phyloP scores from a whole-genome alignment of 2,329 filamentous ascomycete species.

The Nothomitra cinnamomea region DNA sequence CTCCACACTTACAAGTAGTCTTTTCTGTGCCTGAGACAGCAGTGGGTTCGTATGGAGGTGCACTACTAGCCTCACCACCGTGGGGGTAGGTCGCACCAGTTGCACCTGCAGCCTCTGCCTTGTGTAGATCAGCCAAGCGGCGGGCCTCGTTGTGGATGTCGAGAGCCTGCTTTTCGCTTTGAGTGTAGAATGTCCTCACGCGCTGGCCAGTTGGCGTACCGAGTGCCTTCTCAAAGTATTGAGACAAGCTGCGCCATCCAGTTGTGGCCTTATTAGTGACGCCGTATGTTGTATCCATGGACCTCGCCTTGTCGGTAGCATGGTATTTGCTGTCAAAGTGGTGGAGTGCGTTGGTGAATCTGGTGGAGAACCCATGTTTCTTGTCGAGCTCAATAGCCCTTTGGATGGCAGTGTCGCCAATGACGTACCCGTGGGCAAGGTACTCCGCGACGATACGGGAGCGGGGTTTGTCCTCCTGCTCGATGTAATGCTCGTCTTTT shows the following conservation, averaged over 20 bases:
- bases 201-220: conserved; percentile 78
- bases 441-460: conserved; percentile 91
- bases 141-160: conserved; percentile 88
- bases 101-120: conserved; percentile 32
- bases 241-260: conserved; percentile 51
- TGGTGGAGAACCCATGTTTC: conserved; percentile 68
- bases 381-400: conserved; percentile 74
- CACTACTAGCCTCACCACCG: conserved; percentile 20
- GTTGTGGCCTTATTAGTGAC: conserved; percentile 56
- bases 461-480: conserved; percentile 93
- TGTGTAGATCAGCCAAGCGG: conserved; percentile 78
- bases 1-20: conserved; percentile 4
- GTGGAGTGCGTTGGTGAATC: conserved; percentile 61
- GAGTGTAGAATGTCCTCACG: conserved; percentile 72
- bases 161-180: conserved; percentile 72
- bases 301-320: conserved; percentile 70
- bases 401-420: conserved; percentile 63
- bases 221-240: conserved; percentile 89
- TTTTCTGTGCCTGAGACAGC: not conserved
- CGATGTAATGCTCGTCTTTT: conserved; percentile 43
- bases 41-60: conserved; percentile 39
- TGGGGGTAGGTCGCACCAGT: conserved; percentile 40
- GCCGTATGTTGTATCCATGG: conserved; percentile 70
- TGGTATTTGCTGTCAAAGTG: conserved; percentile 75
- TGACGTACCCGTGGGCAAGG: conserved; percentile 80